These are phyloP conservation scores for Epichloe sibirici DNA, from an alignment of 2,329 filamentous ascomycete genomes.

Conservation along the genomic window DNA sequence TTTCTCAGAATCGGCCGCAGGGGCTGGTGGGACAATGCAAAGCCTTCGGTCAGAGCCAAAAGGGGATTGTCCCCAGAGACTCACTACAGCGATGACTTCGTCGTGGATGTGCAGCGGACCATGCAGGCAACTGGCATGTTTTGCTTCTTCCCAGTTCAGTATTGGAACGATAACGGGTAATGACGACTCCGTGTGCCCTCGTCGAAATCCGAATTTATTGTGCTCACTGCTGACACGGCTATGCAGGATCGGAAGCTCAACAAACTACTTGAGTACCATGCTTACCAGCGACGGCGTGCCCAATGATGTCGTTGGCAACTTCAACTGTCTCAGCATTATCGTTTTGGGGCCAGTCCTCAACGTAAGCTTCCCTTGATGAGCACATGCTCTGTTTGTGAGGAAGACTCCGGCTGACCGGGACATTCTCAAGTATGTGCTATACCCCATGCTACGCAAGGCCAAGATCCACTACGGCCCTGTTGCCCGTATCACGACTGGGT, in stretches of 20 bases:
- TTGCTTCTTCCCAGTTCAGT: conserved; percentile 28
- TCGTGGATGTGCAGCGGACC: conserved; percentile 49
- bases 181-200: neutral
- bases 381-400: neutral
- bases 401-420: neutral
- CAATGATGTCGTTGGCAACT: conserved; percentile 49
- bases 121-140: conserved; percentile 29
- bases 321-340: conserved; percentile 48
- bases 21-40: conserved; percentile 46
- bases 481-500: conserved; percentile 44
- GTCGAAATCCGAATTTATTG: neutral
- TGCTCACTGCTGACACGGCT: neutral
- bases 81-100: conserved; percentile 50
- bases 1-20: conserved; percentile 40
- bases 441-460: conserved; percentile 39
- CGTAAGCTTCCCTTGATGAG: conserved; percentile 4
- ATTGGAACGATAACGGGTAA: conserved; percentile 25
- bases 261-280: conserved; percentile 26
- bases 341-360: conserved; percentile 24
- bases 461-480: conserved; percentile 47
- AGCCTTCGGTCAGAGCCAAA: conserved; percentile 37
- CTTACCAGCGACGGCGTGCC: conserved; percentile 37
- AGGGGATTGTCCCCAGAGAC: conserved; percentile 37
- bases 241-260: conserved; percentile 20
- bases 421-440: conserved; percentile 25